Evolutionary conservation across 305 asterid genomes (phyloP).

Genomic region (Fraxinus sp.): DNA sequence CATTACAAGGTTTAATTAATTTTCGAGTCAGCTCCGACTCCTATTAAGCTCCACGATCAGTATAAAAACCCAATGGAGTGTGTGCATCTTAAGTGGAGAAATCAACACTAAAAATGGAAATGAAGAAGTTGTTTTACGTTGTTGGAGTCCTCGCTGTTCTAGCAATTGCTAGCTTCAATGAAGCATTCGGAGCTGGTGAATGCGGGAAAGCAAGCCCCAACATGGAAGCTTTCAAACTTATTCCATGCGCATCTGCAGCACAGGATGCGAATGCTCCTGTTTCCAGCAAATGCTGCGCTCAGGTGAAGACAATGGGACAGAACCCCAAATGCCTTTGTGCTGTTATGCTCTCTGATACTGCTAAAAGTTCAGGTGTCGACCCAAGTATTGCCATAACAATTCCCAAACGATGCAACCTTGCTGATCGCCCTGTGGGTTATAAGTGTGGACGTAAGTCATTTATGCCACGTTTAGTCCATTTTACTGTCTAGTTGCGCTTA

Average conservation of each 20-base stretch:
- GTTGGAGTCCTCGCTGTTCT: constrained; percentile 31
- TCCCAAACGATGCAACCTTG: constrained; percentile 72
- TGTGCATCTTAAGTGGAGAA: background rate
- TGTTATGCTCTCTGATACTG: constrained; percentile 54
- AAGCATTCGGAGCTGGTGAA: constrained; percentile 49
- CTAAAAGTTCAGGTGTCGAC: constrained; percentile 54
- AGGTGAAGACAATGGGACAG: constrained; percentile 50
- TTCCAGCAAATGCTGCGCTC: constrained; percentile 47
- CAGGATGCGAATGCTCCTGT: constrained; percentile 42
- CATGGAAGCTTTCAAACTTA: constrained; percentile 56
- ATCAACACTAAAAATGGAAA: constrained; percentile 12
- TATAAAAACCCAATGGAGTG: constrained; percentile 25
- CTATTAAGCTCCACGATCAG: constrained; percentile 16
- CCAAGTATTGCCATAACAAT: constrained; percentile 61
- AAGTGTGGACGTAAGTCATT: constrained; percentile 47
- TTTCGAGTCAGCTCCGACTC: constrained; percentile 3
- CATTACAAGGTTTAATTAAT: constrained; percentile 18
- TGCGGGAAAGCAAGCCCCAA: constrained; percentile 58
- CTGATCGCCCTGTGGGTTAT: constrained; percentile 62
- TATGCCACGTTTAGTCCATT: background rate
- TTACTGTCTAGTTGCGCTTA: background rate
- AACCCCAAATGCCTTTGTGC: constrained; percentile 66
- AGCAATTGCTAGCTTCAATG: constrained; percentile 22
- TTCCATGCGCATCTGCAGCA: constrained; percentile 59
- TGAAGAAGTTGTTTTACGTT: constrained; percentile 30